Conservation (phyloP, 805 yeast species). For the Citeromyces nyonsensis region DNA sequence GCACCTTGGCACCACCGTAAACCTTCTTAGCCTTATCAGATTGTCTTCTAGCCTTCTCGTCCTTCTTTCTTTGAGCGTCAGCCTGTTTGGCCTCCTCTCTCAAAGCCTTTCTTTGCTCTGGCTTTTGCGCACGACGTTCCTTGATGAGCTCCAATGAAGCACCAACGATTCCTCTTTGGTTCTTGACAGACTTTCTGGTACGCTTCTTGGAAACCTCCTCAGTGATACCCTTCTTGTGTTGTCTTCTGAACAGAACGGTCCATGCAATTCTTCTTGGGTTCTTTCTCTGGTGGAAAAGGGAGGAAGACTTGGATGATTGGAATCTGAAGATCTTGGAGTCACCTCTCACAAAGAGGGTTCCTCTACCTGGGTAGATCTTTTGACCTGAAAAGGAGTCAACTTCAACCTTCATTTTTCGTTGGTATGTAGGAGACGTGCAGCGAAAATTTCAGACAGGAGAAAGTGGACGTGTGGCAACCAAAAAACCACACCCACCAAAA, state of each 20-base stretch:
- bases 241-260: constrained; percentile 99
- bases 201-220: constrained; percentile 98
- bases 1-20: constrained; percentile 60
- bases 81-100: constrained; percentile 87
- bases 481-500: background rate
- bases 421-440: constrained; percentile 2
- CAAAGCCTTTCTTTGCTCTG: constrained; percentile 95
- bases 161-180: constrained; percentile 99
- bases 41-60: constrained; percentile 91
- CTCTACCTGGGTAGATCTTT: constrained; percentile 99
- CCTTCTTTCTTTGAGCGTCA: constrained; percentile 47
- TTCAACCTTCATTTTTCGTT: constrained; percentile 86
- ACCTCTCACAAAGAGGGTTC: constrained; percentile 97
- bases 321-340: constrained; percentile 99
- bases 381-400: constrained; percentile 98
- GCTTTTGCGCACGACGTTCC: constrained; percentile 92
- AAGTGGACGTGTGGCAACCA: background rate
- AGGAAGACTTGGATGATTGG: constrained; percentile 94
- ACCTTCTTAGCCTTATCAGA: constrained; percentile 81
- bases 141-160: constrained; percentile 96
- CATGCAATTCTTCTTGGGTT: constrained; percentile 99
- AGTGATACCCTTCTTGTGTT: constrained; percentile 99
- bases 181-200: constrained; percentile 93
- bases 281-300: constrained; percentile 98
- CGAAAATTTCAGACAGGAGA: background rate